Base-by-base conservation (phyloP, 2,329 filamentous ascomycete species). In the Dryadomyces quercus-mongolicae region DNA sequence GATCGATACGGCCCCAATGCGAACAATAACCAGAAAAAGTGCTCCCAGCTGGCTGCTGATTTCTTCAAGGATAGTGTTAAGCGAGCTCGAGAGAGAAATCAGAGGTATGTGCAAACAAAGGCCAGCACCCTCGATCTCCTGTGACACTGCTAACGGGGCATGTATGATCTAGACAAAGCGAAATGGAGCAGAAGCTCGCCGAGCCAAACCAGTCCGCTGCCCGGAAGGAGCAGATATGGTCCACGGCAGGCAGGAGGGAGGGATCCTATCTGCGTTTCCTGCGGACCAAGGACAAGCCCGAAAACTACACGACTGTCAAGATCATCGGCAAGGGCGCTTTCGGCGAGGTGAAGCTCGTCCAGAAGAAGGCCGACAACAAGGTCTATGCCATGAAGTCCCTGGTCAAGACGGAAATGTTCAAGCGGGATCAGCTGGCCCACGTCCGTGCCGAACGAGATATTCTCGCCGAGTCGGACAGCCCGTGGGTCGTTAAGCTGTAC, bases 61-160 rank as follows among this genome's bases (percentile, higher is more conserved):
- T 97, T 97, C 75, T 98, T 97, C 81, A 94, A 95, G 71, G 92
- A 98, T 71, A 97, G 92, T 67, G 94, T 98, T 54, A 92, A 95
- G 75, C 83, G 93, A 63, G 93, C 93, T 52, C 82, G 92, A 62
- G 93, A 97, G 72, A 84, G 93, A 56, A 98, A 98, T 69, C 84
- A 94, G 70, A 86, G 91, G 91, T 95, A 15, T 6, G n/a, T 54
- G 36, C 10, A 3, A n/a, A n/a, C n/a, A n/a, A n/a, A n/a, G 25
- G 4, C 25, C 25, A 31, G 40, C 16, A 20, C 20, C 2, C 43
- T 51, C n/a, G n/a, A n/a, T 31, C 10, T 18, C 9, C 22, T 43
- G 12, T 20, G 25, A 8, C 25, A 8, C 20, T 20, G 20, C 21
- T 13, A 13, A n/a, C 12, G n/a, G 22, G 25, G 20, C n/a, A n/a